phyloP scores from a whole-genome alignment of 129 eudicot species.

The Artemisia annua region DNA sequence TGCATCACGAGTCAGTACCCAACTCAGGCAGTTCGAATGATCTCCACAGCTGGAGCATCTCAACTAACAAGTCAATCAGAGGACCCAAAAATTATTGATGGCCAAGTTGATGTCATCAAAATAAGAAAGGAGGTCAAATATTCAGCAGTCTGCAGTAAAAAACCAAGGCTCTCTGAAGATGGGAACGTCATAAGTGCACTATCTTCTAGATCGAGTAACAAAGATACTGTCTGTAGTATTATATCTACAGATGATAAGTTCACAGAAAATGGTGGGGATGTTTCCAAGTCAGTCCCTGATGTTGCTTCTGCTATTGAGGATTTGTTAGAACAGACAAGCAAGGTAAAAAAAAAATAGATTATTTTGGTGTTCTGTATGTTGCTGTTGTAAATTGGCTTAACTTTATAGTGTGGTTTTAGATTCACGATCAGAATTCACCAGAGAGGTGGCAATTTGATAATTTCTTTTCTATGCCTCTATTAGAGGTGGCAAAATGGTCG shows the following conservation, averaged over 20 bases:
- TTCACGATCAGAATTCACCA: constrained; percentile 62
- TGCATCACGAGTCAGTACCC: constrained; percentile 79
- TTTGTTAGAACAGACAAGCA: constrained; percentile 90
- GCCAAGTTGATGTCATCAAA: constrained; percentile 23
- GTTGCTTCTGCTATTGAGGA: constrained; percentile 94
- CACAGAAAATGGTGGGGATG: constrained; percentile 32
- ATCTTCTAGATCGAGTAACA: constrained; percentile 17
- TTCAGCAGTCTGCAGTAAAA: constrained; percentile 43
- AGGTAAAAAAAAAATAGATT: constrained; percentile 39
- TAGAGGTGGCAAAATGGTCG: too few relatives aligned
- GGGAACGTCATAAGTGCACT: constrained; percentile 18
- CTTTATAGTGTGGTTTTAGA: constrained; percentile 38
- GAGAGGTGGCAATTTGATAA: constrained; percentile 12
- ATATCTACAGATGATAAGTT: constrained; percentile 19
- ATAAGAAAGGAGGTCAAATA: constrained; percentile 31
- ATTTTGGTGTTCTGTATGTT: not conserved
- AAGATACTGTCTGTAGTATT: constrained; percentile 17
- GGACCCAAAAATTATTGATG: constrained; percentile 28
- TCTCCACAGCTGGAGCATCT: constrained; percentile 46
- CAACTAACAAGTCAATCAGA: constrained; percentile 48
- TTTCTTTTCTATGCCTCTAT: too few relatives aligned
- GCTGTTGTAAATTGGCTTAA: constrained; percentile 21
- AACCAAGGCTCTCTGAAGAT: constrained; percentile 40
- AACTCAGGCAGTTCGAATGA: constrained; percentile 61
- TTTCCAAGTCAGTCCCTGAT: constrained; percentile 60